Percentiles rank a stretch among this genome's conserved stretches.
These are phyloP conservation scores for Tothia fuscella DNA, from an alignment of 2,329 filamentous ascomycete species.

Conservation along the genomic window DNA sequence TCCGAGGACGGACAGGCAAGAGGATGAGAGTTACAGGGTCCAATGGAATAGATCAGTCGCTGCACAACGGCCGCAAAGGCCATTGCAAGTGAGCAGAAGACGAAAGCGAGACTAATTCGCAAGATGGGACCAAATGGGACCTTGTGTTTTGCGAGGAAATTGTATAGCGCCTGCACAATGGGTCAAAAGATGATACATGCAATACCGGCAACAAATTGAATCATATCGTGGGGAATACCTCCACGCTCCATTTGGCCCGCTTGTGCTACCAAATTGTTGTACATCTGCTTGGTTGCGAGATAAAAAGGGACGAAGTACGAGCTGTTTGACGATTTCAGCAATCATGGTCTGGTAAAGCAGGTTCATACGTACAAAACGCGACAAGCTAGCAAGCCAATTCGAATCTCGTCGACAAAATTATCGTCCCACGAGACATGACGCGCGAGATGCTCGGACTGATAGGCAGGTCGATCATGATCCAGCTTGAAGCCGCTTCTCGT, in stretches of 20 bases:
- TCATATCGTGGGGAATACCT: slow-evolving; percentile 24
- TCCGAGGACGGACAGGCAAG: slow-evolving; percentile 18
- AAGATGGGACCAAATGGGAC: slow-evolving; percentile 21
- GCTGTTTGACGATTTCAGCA: slow-evolving; percentile 11
- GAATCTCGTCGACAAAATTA: slow-evolving; percentile 19
- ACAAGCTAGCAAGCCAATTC: slow-evolving; percentile 21
- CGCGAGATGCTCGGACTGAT: slow-evolving; percentile 16
- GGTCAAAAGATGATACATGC: slow-evolving; percentile 24
- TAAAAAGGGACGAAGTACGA: slow-evolving; percentile 25
- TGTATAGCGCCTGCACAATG: slow-evolving; percentile 21
- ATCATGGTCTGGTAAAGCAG: background rate
- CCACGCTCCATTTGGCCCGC: slow-evolving; percentile 24
- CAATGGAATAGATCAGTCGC: slow-evolving; percentile 20
- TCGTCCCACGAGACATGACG: slow-evolving; percentile 19
- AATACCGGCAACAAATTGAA: slow-evolving; percentile 22
- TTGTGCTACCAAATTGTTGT: slow-evolving; percentile 27
- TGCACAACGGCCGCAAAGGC: slow-evolving; percentile 22
- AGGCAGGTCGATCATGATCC: slow-evolving; percentile 17
- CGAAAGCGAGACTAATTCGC: slow-evolving; percentile 22
- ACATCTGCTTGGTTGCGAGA: slow-evolving; percentile 28
- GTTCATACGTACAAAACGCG: slow-evolving; percentile 17
- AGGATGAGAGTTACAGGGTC: slow-evolving; percentile 25
- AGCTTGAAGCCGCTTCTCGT: slow-evolving; percentile 20
- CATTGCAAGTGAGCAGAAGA: slow-evolving; percentile 20
- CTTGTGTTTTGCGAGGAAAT: slow-evolving; percentile 18